Percentiles rank a stretch among this genome's conserved stretches.
phyloP scores from a whole-genome alignment of 495 filamentous ascomycete species.

The Hypoxylon lenormandii region DNA sequence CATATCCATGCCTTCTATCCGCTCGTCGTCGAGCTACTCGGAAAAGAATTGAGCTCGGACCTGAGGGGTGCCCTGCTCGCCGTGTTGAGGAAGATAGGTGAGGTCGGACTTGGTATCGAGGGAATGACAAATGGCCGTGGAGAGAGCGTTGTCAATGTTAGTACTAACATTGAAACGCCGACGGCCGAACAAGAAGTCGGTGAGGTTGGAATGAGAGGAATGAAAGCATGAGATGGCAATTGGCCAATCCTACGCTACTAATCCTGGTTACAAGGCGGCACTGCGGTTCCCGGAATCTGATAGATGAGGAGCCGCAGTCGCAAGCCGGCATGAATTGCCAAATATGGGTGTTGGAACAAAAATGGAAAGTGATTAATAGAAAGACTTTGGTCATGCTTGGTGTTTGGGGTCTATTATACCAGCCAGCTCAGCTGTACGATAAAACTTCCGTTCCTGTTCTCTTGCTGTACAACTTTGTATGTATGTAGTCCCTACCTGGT shows the following conservation, averaged over 20 bases:
- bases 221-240: slow-evolving; percentile 34
- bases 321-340: slow-evolving; percentile 22
- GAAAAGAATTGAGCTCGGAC: slow-evolving; percentile 81
- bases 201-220: slow-evolving; percentile 42
- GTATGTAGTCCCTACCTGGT: background rate
- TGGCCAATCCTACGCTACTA: background rate
- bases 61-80: slow-evolving; percentile 79
- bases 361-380: slow-evolving; percentile 35
- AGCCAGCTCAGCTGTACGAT: slow-evolving; percentile 25
- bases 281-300: background rate
- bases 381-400: slow-evolving; percentile 33
- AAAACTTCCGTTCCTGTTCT: slow-evolving; percentile 21
- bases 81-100: slow-evolving; percentile 82
- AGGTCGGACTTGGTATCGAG: slow-evolving; percentile 78
- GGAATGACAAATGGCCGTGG: slow-evolving; percentile 52
- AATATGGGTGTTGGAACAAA: slow-evolving; percentile 31
- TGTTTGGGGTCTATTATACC: slow-evolving; percentile 31
- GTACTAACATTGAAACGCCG: slow-evolving; percentile 35
- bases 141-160: slow-evolving; percentile 53
- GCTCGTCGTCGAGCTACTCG: slow-evolving; percentile 82
- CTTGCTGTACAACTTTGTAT: background rate
- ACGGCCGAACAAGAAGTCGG: slow-evolving; percentile 42
- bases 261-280: background rate
- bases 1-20: slow-evolving; percentile 88
- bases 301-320: background rate